phyloP scores from a whole-genome alignment of 2,329 filamentous ascomycete genomes.

The Aspergillus tamarii region DNA sequence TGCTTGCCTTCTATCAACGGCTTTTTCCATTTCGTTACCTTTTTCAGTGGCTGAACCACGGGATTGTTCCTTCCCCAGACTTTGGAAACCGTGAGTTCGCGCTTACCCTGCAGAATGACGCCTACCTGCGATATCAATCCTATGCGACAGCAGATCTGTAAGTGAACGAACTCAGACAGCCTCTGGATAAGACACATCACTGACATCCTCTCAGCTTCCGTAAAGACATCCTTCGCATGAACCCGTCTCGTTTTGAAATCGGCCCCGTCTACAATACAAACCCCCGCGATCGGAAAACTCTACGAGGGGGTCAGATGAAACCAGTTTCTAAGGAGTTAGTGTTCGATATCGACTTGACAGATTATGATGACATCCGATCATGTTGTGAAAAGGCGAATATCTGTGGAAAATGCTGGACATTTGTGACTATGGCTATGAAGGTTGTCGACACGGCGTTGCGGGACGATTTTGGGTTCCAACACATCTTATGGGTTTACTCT shows the following conservation, averaged over 20 bases:
- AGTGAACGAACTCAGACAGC: slow-evolving; percentile 26
- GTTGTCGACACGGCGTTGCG: slow-evolving; percentile 84
- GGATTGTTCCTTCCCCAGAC: slow-evolving; percentile 79
- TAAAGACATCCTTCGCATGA: slow-evolving; percentile 85
- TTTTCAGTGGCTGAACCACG: slow-evolving; percentile 98
- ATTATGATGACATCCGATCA: slow-evolving; percentile 95
- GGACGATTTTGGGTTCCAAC: slow-evolving; percentile 94
- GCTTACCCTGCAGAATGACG: slow-evolving; percentile 89
- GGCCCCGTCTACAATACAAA: slow-evolving; percentile 96
- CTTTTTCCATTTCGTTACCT: slow-evolving; percentile 92
- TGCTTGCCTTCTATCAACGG: slow-evolving; percentile 93
- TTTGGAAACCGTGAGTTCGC: slow-evolving; percentile 95
- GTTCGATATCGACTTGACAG: slow-evolving; percentile 99
- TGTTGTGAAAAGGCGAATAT: slow-evolving; percentile 95
- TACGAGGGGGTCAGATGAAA: slow-evolving; percentile 78
- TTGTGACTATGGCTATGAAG: slow-evolving; percentile 97
- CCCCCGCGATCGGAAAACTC: slow-evolving; percentile 86
- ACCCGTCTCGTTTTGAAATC: slow-evolving; percentile 95
- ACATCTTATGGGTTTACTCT: slow-evolving; percentile 98
- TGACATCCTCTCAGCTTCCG: slow-evolving; percentile 63
- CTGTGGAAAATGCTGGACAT: slow-evolving; percentile 91
- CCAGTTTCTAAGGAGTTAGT: slow-evolving; percentile 92
- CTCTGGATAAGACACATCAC: slow-evolving; percentile 21
- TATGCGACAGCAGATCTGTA: slow-evolving; percentile 68
- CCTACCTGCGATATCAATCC: slow-evolving; percentile 89